Evolutionary conservation across 768 basidiomycete genomes (phyloP).

Genomic region (Clitopilus passeckerianus): DNA sequence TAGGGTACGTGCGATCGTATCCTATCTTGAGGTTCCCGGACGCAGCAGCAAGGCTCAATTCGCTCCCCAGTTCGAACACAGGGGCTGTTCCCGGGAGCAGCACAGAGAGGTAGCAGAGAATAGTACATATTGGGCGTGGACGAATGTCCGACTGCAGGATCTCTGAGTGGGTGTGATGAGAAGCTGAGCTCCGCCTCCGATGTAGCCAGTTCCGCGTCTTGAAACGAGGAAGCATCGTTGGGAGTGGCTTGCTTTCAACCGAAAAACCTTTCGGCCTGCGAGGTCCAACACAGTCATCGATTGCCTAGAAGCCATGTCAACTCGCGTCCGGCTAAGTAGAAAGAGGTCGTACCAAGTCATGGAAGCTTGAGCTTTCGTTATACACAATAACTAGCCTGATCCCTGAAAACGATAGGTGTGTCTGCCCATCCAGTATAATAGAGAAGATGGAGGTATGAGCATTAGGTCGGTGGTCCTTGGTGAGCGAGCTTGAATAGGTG

Average conservation of each 20-base stretch:
- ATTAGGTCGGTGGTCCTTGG: not conserved
- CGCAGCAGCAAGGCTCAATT: not conserved
- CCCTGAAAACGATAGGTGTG: not conserved
- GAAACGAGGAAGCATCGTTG: not conserved
- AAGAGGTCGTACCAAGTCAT: not conserved
- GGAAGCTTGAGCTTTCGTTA: not conserved
- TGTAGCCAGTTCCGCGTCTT: not conserved
- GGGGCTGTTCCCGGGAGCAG: not conserved
- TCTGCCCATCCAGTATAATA: not conserved
- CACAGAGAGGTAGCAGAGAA: not conserved
- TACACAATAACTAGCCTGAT: not conserved
- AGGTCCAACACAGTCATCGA: not conserved
- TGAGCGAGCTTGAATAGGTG: not conserved
- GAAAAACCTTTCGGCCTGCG: not conserved
- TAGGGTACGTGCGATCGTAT: not conserved
- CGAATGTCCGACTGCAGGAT: not conserved
- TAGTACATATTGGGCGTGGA: not conserved
- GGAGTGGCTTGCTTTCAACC: not conserved
- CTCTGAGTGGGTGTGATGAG: not conserved
- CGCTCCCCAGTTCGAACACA: not conserved
- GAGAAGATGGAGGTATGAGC: not conserved
- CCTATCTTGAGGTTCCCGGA: not conserved
- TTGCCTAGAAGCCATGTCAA: not conserved
- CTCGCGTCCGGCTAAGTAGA: not conserved
- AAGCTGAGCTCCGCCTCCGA: not conserved